A percentile compares a stretch with the other conserved stretches of the same genome.
These are phyloP conservation scores for Curvularia hawaiiensis DNA, from an alignment of 2,329 filamentous ascomycete species.

Conservation along the genomic window DNA sequence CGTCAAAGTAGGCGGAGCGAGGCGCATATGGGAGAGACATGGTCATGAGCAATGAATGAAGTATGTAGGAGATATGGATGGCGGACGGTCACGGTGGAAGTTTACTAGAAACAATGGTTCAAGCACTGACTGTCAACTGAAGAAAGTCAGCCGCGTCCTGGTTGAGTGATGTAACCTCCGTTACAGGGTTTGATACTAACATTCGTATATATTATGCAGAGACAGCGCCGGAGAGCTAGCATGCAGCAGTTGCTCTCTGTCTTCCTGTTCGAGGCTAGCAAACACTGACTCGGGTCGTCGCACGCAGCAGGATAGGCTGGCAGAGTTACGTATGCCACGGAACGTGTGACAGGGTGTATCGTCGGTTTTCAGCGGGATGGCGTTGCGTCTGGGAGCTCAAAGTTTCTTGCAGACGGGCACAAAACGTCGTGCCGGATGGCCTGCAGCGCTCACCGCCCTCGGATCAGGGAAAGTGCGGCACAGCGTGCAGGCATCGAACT, in stretches of 20 bases:
- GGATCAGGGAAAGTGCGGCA: slow-evolving; percentile 19
- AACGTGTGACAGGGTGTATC: not conserved
- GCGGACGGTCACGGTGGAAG: not conserved
- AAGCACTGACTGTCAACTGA: slow-evolving; percentile 5
- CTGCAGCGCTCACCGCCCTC: slow-evolving; percentile 25
- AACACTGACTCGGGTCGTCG: not conserved
- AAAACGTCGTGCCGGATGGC: slow-evolving; percentile 16
- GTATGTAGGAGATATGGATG: not conserved
- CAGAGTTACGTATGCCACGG: not conserved
- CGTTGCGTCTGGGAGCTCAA: slow-evolving; percentile 12
- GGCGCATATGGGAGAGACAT: slow-evolving; percentile 53
- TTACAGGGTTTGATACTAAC: slow-evolving; percentile 2
- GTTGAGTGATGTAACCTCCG: slow-evolving; percentile 5
- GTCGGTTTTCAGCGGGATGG: slow-evolving; percentile 20
- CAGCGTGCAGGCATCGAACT: slow-evolving; percentile 14
- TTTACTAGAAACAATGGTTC: not conserved
- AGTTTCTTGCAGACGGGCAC: slow-evolving; percentile 7
- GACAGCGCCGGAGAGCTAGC: not conserved
- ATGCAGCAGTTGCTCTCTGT: slow-evolving; percentile 9
- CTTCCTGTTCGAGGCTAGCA: slow-evolving; percentile 7
- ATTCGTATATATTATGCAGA: not conserved
- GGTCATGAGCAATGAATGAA: slow-evolving; percentile 8
- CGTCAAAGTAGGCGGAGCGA: slow-evolving; percentile 76
- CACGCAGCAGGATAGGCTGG: not conserved
- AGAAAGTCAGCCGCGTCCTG: slow-evolving; percentile 6